A percentile compares a stretch with the other conserved stretches of the same genome.
These are phyloP conservation scores for Tolypocladium tundrense DNA, from an alignment of 2,329 filamentous ascomycete species.

Conservation along the genomic window DNA sequence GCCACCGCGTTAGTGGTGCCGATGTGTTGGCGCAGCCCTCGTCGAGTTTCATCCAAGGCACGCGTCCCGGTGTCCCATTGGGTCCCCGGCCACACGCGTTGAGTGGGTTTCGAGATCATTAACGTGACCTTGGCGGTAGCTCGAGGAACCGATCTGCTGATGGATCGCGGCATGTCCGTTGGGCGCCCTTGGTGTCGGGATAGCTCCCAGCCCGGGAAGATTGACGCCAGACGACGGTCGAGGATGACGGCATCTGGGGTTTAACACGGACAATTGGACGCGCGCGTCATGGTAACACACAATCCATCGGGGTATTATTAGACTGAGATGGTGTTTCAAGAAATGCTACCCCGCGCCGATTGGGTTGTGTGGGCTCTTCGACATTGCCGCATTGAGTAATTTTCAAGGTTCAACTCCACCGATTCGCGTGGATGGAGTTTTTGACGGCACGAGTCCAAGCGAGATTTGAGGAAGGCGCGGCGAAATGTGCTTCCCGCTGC, in stretches of 20 bases:
- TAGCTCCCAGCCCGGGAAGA: not conserved
- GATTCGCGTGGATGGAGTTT: not conserved
- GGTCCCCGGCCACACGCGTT: not conserved
- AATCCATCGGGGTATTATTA: not conserved
- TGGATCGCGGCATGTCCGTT: not conserved
- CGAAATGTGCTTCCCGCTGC: not conserved
- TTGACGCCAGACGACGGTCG: not conserved
- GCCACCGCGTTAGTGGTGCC: not conserved
- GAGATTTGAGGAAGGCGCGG: not conserved
- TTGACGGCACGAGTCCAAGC: not conserved
- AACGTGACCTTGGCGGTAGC: not conserved
- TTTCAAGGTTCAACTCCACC: not conserved
- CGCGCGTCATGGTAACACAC: not conserved
- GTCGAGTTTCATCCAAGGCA: not conserved
- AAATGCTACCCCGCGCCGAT: not conserved
- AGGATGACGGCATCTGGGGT: not conserved
- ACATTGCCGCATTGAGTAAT: not conserved
- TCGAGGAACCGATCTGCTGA: not conserved
- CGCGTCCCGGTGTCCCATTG: not conserved
- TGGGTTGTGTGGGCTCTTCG: not conserved
- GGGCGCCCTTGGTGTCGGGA: not conserved
- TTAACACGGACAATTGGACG: not conserved
- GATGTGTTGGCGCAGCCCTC: not conserved
- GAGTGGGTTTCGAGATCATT: not conserved
- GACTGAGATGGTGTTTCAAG: not conserved